A percentile compares a stretch with the other conserved stretches of the same genome.
These are phyloP conservation scores for Paracoccidioides lutzii DNA, from an alignment of 2,329 filamentous ascomycete genomes.

Conservation along the genomic window DNA sequence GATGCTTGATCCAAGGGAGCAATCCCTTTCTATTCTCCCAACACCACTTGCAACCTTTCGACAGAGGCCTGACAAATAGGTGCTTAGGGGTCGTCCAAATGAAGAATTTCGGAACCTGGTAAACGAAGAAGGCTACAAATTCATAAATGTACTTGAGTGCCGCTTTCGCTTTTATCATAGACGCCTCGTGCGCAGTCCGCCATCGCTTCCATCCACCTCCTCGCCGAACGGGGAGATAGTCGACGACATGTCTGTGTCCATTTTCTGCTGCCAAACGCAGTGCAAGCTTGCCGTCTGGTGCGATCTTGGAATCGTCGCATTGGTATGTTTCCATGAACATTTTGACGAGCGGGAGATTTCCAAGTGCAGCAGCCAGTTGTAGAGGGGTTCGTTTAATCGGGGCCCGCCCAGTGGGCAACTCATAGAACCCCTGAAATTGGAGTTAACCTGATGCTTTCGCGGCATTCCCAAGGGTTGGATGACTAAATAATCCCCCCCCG, in stretches of 20 bases:
- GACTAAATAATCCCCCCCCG: no score
- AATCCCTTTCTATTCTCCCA: neutral
- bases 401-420: neutral
- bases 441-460: no score
- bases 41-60: neutral
- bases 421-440: neutral
- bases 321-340: conserved; percentile 2
- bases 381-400: conserved; percentile 1
- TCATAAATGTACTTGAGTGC: neutral
- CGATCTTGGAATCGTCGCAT: conserved; percentile 3
- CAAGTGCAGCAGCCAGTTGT: neutral
- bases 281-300: conserved; percentile 2
- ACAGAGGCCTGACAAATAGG: neutral
- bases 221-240: conserved; percentile 1
- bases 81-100: neutral
- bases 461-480: no score
- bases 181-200: neutral
- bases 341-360: conserved; percentile 2
- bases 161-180: neutral
- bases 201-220: conserved; percentile 2
- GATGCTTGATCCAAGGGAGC: neutral
- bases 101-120: neutral
- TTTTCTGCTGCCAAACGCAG: conserved; percentile 1
- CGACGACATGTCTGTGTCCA: conserved; percentile 2
- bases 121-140: neutral